phyloP scores from a whole-genome alignment of 108 stramenopile genomes.

The Aurantiochytrium sp. region DNA sequence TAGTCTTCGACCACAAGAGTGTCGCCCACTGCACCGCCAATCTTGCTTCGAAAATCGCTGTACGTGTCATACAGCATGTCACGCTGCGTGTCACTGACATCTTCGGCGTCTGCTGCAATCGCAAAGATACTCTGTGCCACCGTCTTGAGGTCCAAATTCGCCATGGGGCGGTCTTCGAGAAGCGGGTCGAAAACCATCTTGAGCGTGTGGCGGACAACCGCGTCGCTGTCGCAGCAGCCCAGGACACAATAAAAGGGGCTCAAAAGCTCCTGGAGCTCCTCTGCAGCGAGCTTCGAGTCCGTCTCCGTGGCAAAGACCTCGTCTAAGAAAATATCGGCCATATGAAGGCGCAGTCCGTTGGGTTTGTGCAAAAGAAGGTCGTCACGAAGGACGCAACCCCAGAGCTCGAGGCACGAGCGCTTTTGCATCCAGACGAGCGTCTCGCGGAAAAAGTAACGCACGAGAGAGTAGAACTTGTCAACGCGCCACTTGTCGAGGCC shows the following conservation, averaged over 20 bases:
- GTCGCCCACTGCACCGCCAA: background rate
- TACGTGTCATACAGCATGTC: slow-evolving; percentile 7
- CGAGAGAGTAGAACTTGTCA: slow-evolving; percentile 11
- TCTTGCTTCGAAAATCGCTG: background rate
- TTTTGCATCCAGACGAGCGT: background rate
- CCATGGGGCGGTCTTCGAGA: background rate
- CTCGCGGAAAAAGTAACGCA: slow-evolving; percentile 11
- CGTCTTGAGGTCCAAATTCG: background rate
- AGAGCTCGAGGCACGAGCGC: background rate
- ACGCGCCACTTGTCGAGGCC: slow-evolving; percentile 1
- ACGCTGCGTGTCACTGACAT: background rate
- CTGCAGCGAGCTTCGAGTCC: background rate
- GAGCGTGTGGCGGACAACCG: background rate
- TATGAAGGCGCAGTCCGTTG: background rate
- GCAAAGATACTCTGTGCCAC: background rate
- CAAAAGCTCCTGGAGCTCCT: background rate
- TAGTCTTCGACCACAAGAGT: background rate
- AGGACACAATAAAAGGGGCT: background rate
- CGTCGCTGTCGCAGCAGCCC: background rate
- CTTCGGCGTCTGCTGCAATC: background rate
- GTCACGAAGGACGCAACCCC: background rate
- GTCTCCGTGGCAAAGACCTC: background rate
- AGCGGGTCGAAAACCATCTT: background rate
- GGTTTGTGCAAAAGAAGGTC: background rate
- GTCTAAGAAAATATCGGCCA: background rate